A percentile compares a stretch with the other conserved stretches of the same genome.
Evolutionary conservation across 352 stramenopile species (phyloP).

Genomic region (Globisporangium nodosum): DNA sequence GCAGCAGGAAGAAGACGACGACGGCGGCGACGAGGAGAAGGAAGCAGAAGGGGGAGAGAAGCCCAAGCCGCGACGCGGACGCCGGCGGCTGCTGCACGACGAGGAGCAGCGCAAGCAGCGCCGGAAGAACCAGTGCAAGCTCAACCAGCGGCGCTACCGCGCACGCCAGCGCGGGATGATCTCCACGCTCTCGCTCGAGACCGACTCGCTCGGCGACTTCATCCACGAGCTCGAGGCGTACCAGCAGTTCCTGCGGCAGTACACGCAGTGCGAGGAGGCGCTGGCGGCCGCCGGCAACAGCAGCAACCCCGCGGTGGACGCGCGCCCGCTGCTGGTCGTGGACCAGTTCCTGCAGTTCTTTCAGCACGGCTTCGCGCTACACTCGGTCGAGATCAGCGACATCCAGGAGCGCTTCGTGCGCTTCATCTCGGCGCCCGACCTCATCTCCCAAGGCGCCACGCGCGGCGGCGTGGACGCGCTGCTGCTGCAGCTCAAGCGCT

Average conservation of each 20-base stretch:
- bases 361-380: constrained; percentile 52
- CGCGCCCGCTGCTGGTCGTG: constrained; percentile 29
- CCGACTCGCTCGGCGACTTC: constrained; percentile 35
- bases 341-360: constrained; percentile 53
- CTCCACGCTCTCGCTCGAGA: constrained; percentile 52
- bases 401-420: constrained; percentile 56
- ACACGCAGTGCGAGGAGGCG: constrained; percentile 9
- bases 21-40: not conserved
- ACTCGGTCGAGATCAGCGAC: constrained; percentile 47
- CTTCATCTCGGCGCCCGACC: constrained; percentile 31
- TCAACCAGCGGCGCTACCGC: constrained; percentile 70
- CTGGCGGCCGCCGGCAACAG: not conserved
- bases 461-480: constrained; percentile 39
- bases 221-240: constrained; percentile 46
- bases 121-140: constrained; percentile 68
- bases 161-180: constrained; percentile 58
- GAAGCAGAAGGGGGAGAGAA: constrained; percentile 3
- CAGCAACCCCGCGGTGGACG: constrained; percentile 1
- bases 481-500: constrained; percentile 60
- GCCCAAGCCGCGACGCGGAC: constrained; percentile 27
- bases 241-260: constrained; percentile 35
- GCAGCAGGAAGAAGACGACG: constrained; percentile 2
- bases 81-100: constrained; percentile 50
- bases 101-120: constrained; percentile 52
- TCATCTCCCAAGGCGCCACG: constrained; percentile 27